Conservation (phyloP, 306 rosid genomes). For the Senna siamea region DNA sequence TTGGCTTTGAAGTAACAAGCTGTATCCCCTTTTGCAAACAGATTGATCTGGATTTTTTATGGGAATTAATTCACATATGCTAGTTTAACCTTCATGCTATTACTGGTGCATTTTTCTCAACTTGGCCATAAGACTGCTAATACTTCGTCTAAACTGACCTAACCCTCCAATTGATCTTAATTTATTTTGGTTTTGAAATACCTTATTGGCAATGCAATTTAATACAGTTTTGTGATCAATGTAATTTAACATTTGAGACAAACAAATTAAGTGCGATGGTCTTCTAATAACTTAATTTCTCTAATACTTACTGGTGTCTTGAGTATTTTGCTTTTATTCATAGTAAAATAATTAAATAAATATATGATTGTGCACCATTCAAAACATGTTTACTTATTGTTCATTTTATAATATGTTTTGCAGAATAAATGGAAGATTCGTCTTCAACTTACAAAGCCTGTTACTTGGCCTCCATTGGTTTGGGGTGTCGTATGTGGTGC, state of each 20-base stretch:
- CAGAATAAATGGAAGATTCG: slow-evolving; percentile 98
- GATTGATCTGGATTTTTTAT: background rate
- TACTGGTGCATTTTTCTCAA: background rate
- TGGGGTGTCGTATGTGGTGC: slow-evolving; percentile 99
- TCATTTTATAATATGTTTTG: slow-evolving; percentile 41
- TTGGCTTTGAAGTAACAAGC: background rate
- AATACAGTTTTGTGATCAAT: background rate
- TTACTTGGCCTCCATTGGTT: slow-evolving; percentile 98
- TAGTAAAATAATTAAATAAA: background rate
- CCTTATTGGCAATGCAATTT: background rate
- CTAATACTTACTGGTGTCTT: background rate
- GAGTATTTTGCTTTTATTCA: background rate
- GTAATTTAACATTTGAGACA: background rate
- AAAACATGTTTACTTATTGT: slow-evolving; percentile 13
- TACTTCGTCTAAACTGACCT: too few species aligned
- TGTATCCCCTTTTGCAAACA: background rate
- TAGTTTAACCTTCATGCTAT: slow-evolving; percentile 18
- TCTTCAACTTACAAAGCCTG: slow-evolving; percentile 97
- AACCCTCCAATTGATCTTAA: background rate
- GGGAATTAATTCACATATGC: background rate
- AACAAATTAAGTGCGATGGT: too few species aligned
- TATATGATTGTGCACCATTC: background rate
- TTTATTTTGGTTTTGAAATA: background rate
- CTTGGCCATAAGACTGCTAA: too few species aligned
- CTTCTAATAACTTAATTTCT: too few species aligned